phyloP scores from a whole-genome alignment of 345 rosid species.

The Acer yangbiense region DNA sequence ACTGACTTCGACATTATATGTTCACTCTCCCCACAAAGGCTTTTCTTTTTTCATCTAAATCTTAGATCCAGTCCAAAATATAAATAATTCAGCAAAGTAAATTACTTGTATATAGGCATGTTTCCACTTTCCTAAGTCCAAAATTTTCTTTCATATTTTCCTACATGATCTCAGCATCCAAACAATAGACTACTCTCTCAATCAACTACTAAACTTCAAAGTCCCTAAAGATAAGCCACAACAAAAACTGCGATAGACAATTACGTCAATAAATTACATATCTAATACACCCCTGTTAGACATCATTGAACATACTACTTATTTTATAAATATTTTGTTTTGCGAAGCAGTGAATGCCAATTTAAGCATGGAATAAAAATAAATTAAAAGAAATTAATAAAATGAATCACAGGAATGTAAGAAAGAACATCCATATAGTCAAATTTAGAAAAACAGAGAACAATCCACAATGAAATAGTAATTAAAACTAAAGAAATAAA shows the following conservation, averaged over 20 bases:
- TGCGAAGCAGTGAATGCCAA: background rate
- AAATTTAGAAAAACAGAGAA: background rate
- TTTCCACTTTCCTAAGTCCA: constrained; percentile 8
- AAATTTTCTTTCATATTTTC: background rate
- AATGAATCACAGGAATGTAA: background rate
- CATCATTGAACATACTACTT: background rate
- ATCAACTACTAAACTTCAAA: background rate
- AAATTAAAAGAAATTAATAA: background rate
- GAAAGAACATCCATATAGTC: background rate
- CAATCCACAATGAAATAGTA: background rate
- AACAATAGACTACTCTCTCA: background rate
- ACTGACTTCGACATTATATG: background rate
- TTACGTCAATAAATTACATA: background rate
- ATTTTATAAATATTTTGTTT: background rate
- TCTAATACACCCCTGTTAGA: background rate
- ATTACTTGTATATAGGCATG: background rate
- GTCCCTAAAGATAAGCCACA: background rate
- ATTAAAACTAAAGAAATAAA: background rate
- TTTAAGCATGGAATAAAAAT: background rate
- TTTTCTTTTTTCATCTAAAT: background rate
- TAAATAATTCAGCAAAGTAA: background rate
- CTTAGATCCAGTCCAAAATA: background rate
- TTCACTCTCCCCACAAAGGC: constrained; percentile 3
- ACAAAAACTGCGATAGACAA: background rate
- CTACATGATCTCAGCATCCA: background rate